Percentiles rank a stretch among this genome's conserved stretches.
These are phyloP conservation scores for Trichoderma sp. DNA, from an alignment of 2,329 filamentous ascomycete species.

Conservation along the genomic window DNA sequence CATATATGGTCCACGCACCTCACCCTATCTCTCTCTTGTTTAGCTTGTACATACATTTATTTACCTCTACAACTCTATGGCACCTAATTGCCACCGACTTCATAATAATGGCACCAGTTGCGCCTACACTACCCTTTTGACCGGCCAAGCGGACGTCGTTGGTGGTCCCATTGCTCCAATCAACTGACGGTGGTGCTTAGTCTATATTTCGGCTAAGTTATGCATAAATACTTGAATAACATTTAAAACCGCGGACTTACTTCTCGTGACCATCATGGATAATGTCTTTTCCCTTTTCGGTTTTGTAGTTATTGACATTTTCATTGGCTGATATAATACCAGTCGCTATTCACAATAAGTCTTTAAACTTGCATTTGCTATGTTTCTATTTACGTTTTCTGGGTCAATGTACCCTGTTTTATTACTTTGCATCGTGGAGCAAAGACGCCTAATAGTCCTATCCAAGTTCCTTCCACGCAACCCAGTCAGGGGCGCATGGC, in stretches of 20 bases:
- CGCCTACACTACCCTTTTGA: not conserved
- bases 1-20: not conserved
- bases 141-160: not conserved
- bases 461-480: not conserved
- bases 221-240: not conserved
- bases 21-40: not conserved
- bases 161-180: not conserved
- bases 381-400: not conserved
- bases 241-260: not conserved
- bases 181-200: not conserved
- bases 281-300: not conserved
- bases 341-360: not conserved
- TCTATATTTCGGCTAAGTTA: not conserved
- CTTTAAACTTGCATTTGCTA: not conserved
- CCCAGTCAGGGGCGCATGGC: not conserved
- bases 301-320: not conserved
- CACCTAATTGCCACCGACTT: not conserved
- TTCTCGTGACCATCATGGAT: not conserved
- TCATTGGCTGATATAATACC: not conserved
- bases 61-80: not conserved
- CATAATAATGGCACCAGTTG: not conserved
- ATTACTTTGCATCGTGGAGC: not conserved
- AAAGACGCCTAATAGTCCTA: not conserved
- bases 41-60: not conserved
- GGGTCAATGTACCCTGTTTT: not conserved